phyloP scores from a whole-genome alignment of 257 asterid genomes.

The Ajuga chamaepitys region DNA sequence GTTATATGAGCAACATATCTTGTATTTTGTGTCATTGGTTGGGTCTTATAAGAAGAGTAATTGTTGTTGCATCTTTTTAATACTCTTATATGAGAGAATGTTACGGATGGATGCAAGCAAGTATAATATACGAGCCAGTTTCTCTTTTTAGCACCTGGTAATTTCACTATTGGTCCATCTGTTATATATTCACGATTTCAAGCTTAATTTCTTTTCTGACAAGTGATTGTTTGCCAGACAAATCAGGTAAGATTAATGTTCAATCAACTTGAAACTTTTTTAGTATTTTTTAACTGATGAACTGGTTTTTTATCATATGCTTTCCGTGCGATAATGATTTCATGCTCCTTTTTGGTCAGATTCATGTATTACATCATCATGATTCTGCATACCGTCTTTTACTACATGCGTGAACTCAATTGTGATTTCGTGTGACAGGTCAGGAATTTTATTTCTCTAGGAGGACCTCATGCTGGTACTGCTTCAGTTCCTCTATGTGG shows the following conservation, averaged over 20 bases:
- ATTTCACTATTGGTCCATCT: neutral
- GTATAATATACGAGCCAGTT: neutral
- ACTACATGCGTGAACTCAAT: conserved; percentile 3
- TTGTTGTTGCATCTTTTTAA: neutral
- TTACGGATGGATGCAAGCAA: neutral
- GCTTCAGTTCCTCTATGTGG: conserved; percentile 99
- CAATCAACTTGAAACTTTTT: neutral
- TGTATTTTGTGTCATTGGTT: too few relatives aligned
- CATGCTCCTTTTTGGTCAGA: neutral
- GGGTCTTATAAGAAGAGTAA: too few relatives aligned
- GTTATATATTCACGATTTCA: neutral
- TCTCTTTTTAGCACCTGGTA: neutral
- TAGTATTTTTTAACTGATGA: neutral
- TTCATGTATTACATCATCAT: neutral
- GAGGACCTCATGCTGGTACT: conserved; percentile 98
- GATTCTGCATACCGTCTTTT: neutral
- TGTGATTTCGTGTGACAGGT: conserved; percentile 37
- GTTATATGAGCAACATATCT: neutral
- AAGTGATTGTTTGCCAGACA: neutral
- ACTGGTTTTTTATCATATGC: neutral
- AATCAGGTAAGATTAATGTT: neutral
- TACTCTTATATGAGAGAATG: neutral
- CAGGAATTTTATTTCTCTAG: conserved; percentile 71
- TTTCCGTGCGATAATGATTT: neutral
- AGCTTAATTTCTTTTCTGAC: neutral